These are phyloP conservation scores for Clarireedia hainanense DNA, from an alignment of 2,329 filamentous ascomycete species.

Conservation along the genomic window DNA sequence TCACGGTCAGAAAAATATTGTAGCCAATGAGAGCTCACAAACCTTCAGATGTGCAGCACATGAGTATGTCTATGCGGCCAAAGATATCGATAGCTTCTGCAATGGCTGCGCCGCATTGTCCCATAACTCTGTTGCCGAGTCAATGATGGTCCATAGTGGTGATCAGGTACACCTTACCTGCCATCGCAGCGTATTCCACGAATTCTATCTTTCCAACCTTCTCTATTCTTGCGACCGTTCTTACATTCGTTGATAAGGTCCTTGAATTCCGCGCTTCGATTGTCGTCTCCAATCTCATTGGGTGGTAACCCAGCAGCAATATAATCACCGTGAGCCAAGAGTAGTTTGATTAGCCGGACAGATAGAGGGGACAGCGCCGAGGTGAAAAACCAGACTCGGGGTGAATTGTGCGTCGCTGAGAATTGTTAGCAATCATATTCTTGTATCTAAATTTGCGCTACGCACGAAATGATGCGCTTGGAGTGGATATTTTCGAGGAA, in stretches of 20 bases:
- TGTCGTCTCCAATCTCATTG: conserved; percentile 68
- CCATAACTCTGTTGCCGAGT: conserved; percentile 26
- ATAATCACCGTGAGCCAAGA: conserved; percentile 87
- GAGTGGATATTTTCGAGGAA: conserved; percentile 26
- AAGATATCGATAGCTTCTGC: conserved; percentile 81
- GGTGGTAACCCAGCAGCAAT: conserved; percentile 78
- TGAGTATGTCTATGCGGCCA: conserved; percentile 78
- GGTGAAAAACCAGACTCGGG: conserved; percentile 89
- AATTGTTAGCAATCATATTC: conserved; percentile 9
- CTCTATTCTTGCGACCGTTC: conserved; percentile 52
- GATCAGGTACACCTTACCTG: conserved; percentile 17
- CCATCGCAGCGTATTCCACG: conserved; percentile 57
- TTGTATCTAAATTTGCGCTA: not conserved
- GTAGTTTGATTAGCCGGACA: conserved; percentile 70
- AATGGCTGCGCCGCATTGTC: conserved; percentile 54
- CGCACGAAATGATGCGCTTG: conserved; percentile 26
- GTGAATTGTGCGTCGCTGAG: conserved; percentile 55
- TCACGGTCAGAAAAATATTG: not conserved
- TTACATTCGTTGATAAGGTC: conserved; percentile 67
- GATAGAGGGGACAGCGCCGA: conserved; percentile 78
- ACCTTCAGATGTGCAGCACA: conserved; percentile 87
- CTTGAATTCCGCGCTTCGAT: conserved; percentile 70
- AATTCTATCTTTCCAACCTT: conserved; percentile 76
- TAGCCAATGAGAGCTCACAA: conserved; percentile 16
- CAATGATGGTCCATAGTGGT: not conserved